Percentiles rank a stretch among this genome's conserved stretches.
These are phyloP conservation scores for Trametes gibbosa DNA, from an alignment of 768 basidiomycete genomes.

Conservation along the genomic window DNA sequence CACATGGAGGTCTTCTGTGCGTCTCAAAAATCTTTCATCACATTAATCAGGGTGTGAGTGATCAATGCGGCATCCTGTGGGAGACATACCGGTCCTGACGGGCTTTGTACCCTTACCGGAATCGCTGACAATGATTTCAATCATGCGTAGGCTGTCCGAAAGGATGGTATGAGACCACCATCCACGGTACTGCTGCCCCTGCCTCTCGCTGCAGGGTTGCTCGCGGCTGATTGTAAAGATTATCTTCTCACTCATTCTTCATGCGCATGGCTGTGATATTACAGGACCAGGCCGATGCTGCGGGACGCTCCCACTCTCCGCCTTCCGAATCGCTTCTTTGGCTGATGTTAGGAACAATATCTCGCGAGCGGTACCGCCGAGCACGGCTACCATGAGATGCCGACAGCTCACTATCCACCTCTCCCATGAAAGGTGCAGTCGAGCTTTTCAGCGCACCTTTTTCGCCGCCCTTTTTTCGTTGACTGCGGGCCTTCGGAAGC, in stretches of 20 bases:
- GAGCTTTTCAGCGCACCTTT: background rate
- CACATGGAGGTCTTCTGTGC: background rate
- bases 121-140: background rate
- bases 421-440: background rate
- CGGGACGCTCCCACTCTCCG: background rate
- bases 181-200: background rate
- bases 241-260: background rate
- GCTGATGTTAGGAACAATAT: background rate
- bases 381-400: background rate
- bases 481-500: background rate
- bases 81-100: background rate
- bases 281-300: background rate
- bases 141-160: background rate
- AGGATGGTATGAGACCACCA: slow-evolving; percentile 3
- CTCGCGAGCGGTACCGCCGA: background rate
- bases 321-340: background rate
- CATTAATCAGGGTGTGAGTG: background rate
- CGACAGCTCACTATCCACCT: background rate
- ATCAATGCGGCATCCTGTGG: background rate
- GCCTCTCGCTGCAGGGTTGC: background rate
- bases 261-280: background rate
- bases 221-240: background rate
- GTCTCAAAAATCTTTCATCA: background rate
- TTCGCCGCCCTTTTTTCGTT: background rate
- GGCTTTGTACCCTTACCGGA: background rate